phyloP scores from a whole-genome alignment of 1,139 yeast genomes.

The Pichia sp. region DNA sequence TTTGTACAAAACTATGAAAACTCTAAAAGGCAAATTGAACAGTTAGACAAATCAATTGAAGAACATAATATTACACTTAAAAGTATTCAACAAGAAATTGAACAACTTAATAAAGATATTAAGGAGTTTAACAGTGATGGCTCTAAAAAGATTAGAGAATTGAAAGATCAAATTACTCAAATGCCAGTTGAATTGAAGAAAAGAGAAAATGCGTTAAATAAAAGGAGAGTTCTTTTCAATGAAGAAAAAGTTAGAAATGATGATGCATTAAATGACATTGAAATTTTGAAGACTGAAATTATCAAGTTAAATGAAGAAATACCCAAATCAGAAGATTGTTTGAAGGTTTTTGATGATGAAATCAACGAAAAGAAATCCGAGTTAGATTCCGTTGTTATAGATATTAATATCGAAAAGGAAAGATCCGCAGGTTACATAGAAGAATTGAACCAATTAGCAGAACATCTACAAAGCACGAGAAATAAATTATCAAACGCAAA shows the following conservation, averaged over 20 bases:
- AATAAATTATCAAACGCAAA: slow-evolving; percentile 39
- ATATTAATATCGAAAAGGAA: slow-evolving; percentile 56
- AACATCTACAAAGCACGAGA: slow-evolving; percentile 45
- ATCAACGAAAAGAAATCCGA: slow-evolving; percentile 30
- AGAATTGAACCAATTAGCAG: slow-evolving; percentile 62
- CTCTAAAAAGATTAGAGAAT: slow-evolving; percentile 66
- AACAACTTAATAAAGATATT: slow-evolving; percentile 65
- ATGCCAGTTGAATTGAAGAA: slow-evolving; percentile 35
- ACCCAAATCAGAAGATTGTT: slow-evolving; percentile 28
- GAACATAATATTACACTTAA: slow-evolving; percentile 22
- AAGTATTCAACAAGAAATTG: slow-evolving; percentile 36
- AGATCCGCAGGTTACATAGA: slow-evolving; percentile 67
- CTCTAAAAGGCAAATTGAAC: slow-evolving; percentile 43
- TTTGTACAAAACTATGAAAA: slow-evolving; percentile 42
- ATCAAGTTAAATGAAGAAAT: slow-evolving; percentile 37
- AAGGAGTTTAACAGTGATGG: slow-evolving; percentile 75
- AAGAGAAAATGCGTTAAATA: slow-evolving; percentile 40
- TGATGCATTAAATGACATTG: slow-evolving; percentile 55
- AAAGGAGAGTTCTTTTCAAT: slow-evolving; percentile 52
- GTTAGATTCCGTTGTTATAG: slow-evolving; percentile 35
- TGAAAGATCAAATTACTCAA: slow-evolving; percentile 48
- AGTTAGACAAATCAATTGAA: slow-evolving; percentile 32
- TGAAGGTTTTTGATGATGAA: slow-evolving; percentile 34
- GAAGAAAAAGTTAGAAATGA: slow-evolving; percentile 65
- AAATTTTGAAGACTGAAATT: slow-evolving; percentile 48